phyloP scores from a whole-genome alignment of 768 basidiomycete species.

The Crassisporium funariophilum region DNA sequence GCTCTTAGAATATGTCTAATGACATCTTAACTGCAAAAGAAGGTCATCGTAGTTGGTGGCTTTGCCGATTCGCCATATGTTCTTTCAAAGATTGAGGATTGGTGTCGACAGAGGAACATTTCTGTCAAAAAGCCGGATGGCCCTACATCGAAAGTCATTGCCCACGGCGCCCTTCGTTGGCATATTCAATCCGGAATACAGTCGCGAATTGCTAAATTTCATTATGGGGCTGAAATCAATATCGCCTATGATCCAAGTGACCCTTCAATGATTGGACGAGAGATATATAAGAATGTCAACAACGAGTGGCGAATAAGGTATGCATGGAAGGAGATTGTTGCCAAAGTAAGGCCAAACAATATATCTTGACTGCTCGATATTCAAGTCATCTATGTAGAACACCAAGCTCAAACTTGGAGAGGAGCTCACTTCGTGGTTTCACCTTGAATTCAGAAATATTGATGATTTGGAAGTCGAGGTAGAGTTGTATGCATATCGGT shows the following conservation, averaged over 20 bases:
- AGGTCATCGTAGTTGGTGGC: slow-evolving; percentile 32
- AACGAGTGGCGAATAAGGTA: slow-evolving; percentile 9
- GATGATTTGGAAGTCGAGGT: slow-evolving; percentile 11
- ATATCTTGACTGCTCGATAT: background rate
- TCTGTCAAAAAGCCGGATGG: slow-evolving; percentile 22
- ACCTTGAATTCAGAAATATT: slow-evolving; percentile 6
- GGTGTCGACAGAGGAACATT: slow-evolving; percentile 21
- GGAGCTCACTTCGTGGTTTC: slow-evolving; percentile 9
- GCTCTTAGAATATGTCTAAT: slow-evolving; percentile 5
- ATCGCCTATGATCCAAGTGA: slow-evolving; percentile 9
- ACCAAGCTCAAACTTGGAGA: slow-evolving; percentile 4
- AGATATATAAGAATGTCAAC: slow-evolving; percentile 4
- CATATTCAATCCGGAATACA: slow-evolving; percentile 26
- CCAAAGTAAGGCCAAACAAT: slow-evolving; percentile 18
- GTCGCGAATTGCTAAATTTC: slow-evolving; percentile 23
- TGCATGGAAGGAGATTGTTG: slow-evolving; percentile 24
- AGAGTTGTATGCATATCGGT: slow-evolving; percentile 19
- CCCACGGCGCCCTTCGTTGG: slow-evolving; percentile 33
- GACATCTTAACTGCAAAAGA: slow-evolving; percentile 11
- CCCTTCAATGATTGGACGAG: slow-evolving; percentile 12
- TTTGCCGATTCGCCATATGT: slow-evolving; percentile 30
- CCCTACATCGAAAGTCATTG: slow-evolving; percentile 26
- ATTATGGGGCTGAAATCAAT: slow-evolving; percentile 23
- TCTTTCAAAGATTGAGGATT: slow-evolving; percentile 21
- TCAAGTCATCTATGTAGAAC: slow-evolving; percentile 1